phyloP scores from a whole-genome alignment of 345 rosid species.

The Salix brachista region DNA sequence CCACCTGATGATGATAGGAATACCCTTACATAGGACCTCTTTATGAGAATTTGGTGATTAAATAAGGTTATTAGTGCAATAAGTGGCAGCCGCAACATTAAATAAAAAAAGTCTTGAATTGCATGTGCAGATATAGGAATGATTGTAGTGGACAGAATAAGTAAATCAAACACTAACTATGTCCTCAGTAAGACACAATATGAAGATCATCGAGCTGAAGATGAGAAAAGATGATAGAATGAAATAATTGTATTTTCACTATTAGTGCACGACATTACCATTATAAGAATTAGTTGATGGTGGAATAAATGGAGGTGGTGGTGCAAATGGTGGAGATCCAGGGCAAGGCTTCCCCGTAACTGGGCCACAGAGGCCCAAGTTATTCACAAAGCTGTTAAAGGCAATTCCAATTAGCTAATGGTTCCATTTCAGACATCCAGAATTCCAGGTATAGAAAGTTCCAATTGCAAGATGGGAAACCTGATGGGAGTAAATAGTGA shows the following conservation, averaged over 20 bases:
- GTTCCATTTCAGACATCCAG: neutral
- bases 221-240: neutral
- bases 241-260: neutral
- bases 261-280: slow-evolving; percentile 36
- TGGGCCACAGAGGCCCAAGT: slow-evolving; percentile 90
- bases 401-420: slow-evolving; percentile 4
- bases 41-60: neutral
- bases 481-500: slow-evolving; percentile 36
- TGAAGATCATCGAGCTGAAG: neutral
- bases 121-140: neutral
- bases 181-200: neutral
- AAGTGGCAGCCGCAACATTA: neutral
- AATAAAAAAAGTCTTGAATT: neutral
- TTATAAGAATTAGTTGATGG: slow-evolving; percentile 71
- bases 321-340: slow-evolving; percentile 33
- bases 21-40: neutral
- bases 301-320: slow-evolving; percentile 88
- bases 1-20: neutral
- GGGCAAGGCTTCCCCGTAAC: slow-evolving; percentile 90
- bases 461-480: slow-evolving; percentile 9
- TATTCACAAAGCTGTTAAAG: slow-evolving; percentile 71
- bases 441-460: neutral
- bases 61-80: neutral
- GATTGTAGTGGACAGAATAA: neutral
- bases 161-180: neutral